These are phyloP conservation scores for Oxyria digyna DNA, from an alignment of 148 eudicot species.

Conservation along the genomic window DNA sequence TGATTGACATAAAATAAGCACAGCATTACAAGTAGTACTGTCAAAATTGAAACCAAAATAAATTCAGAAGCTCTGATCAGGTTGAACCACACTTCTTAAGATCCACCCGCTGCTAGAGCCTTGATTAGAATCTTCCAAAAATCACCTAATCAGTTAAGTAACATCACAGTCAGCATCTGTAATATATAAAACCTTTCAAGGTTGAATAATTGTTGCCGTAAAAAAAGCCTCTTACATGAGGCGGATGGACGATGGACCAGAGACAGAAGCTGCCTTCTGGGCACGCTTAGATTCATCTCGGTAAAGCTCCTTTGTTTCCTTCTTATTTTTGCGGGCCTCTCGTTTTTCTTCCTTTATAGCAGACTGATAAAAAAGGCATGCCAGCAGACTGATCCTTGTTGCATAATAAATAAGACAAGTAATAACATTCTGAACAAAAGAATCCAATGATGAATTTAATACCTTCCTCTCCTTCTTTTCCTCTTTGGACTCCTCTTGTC, in stretches of 20 bases:
- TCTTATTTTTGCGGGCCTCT: constrained; percentile 73
- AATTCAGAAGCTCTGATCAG: background rate
- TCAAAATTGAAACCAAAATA: background rate
- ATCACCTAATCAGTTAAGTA: background rate
- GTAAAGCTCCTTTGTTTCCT: constrained; percentile 64
- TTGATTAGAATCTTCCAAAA: background rate
- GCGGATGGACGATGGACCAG: constrained; percentile 88
- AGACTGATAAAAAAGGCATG: constrained; percentile 20
- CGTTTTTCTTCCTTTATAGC: constrained; percentile 83
- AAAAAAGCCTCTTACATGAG: constrained; percentile 32
- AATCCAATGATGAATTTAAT: background rate
- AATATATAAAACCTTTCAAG: background rate
- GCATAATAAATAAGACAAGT: background rate
- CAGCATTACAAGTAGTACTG: background rate
- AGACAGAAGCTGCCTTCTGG: constrained; percentile 74
- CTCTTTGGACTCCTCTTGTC: constrained; percentile 84
- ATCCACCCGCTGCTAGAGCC: too few relatives aligned
- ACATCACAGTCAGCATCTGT: background rate
- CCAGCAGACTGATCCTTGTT: background rate
- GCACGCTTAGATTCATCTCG: constrained; percentile 71
- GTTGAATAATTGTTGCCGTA: too few relatives aligned
- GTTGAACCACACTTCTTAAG: background rate
- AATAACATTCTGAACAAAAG: background rate
- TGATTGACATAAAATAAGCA: background rate
- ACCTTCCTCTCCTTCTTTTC: constrained; percentile 99